phyloP scores from a whole-genome alignment of 176 grass and related monocot species.

The Triticum timopheevii region DNA sequence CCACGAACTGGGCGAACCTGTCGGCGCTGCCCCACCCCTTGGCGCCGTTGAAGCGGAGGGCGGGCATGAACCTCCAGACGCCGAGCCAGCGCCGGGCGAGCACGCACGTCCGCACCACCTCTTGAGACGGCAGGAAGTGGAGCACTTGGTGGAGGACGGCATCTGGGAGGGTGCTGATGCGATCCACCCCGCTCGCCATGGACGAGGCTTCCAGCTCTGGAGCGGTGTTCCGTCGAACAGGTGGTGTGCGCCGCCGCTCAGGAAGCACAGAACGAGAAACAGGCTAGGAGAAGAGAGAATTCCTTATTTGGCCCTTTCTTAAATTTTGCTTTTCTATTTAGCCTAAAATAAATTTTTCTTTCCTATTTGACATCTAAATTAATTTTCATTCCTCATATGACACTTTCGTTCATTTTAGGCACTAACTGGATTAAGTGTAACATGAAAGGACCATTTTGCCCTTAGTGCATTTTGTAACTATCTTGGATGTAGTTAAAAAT shows the following conservation, averaged over 20 bases:
- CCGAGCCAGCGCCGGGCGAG: neutral
- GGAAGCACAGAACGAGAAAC: neutral
- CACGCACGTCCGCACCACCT: neutral
- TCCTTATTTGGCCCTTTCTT: too few relatives aligned
- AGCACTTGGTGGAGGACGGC: neutral
- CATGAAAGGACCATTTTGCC: too few relatives aligned
- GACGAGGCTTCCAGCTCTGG: neutral
- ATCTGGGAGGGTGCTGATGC: neutral
- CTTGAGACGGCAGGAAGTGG: neutral
- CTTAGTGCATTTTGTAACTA: too few relatives aligned
- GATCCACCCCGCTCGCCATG: conserved; percentile 13
- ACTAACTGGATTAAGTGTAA: too few relatives aligned
- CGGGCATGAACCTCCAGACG: neutral
- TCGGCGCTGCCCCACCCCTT: neutral
- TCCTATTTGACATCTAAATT: too few relatives aligned
- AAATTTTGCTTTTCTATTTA: too few relatives aligned
- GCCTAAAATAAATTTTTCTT: too few relatives aligned
- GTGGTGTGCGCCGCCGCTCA: neutral
- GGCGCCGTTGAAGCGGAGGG: conserved; percentile 3
- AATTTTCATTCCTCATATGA: too few relatives aligned
- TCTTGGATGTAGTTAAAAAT: too few relatives aligned
- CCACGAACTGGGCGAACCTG: neutral
- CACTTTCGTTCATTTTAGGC: too few relatives aligned
- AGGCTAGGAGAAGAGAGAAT: too few relatives aligned
- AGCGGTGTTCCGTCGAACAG: neutral